phyloP scores from a whole-genome alignment of 805 yeast species.

The Millerago galiae region DNA sequence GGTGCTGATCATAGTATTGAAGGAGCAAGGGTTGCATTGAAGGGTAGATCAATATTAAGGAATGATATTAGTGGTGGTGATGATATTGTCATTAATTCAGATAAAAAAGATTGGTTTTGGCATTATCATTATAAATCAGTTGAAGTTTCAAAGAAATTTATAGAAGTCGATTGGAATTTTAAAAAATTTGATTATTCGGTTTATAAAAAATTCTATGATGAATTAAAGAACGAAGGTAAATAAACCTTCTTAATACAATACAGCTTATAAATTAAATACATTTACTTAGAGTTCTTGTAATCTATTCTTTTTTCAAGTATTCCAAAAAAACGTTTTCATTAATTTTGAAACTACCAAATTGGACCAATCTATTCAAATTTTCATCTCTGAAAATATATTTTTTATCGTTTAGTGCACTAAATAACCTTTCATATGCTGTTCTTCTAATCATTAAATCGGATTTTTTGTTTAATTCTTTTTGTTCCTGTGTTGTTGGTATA shows the following conservation, averaged over 20 bases:
- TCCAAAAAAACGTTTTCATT: slow-evolving; percentile 19
- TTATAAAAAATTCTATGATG: slow-evolving; percentile 33
- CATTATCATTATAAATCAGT: slow-evolving; percentile 48
- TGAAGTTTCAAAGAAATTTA: slow-evolving; percentile 53
- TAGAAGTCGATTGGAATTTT: slow-evolving; percentile 58
- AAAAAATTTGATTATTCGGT: slow-evolving; percentile 46
- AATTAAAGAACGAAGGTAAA: slow-evolving; percentile 16
- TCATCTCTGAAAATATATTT: slow-evolving; percentile 41
- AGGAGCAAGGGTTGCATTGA: slow-evolving; percentile 8
- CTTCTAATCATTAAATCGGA: slow-evolving; percentile 28
- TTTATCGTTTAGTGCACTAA: slow-evolving; percentile 36
- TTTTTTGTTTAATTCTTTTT: slow-evolving; percentile 30
- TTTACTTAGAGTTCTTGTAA: neutral
- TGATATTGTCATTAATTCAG: slow-evolving; percentile 30
- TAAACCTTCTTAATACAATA: neutral
- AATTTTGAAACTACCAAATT: slow-evolving; percentile 25
- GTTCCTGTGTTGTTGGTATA: slow-evolving; percentile 53
- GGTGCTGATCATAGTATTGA: slow-evolving; percentile 20
- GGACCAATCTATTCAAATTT: slow-evolving; percentile 32
- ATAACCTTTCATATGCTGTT: slow-evolving; percentile 38
- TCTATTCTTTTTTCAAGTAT: slow-evolving; percentile 7
- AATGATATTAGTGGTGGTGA: slow-evolving; percentile 7
- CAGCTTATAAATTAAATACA: neutral
- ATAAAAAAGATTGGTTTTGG: slow-evolving; percentile 37
- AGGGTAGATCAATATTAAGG: slow-evolving; percentile 6